phyloP scores from a whole-genome alignment of 805 yeast species.

The Starmera quercuum region DNA sequence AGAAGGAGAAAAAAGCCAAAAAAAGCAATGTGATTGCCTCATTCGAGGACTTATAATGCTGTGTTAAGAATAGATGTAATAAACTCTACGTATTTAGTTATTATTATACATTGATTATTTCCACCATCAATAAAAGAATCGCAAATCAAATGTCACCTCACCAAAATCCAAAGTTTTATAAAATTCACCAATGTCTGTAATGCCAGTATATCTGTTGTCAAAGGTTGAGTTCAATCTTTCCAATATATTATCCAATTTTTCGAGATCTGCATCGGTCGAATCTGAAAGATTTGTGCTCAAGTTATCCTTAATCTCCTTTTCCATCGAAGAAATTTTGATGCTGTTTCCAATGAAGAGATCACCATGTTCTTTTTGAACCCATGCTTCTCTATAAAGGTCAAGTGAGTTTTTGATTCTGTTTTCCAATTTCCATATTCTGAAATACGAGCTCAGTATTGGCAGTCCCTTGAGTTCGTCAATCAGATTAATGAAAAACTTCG shows the following conservation, averaged over 20 bases:
- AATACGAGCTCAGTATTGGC: constrained; percentile 11
- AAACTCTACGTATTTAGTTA: neutral
- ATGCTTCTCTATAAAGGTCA: constrained; percentile 10
- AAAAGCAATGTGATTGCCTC: constrained; percentile 37
- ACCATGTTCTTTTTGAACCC: constrained; percentile 3
- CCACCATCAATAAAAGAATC: constrained; percentile 4
- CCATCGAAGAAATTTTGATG: constrained; percentile 4
- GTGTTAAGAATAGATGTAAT: neutral
- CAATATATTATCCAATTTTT: constrained; percentile 5
- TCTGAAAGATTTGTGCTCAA: constrained; percentile 1
- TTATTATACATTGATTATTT: neutral
- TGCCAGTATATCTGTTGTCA: constrained; percentile 5
- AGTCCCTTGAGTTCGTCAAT: constrained; percentile 13
- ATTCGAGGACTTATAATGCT: constrained; percentile 49
- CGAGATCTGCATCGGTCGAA: constrained; percentile 5
- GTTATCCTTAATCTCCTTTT: constrained; percentile 3
- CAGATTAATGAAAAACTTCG: constrained; percentile 11
- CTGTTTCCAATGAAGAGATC: constrained; percentile 5
- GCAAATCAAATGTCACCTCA: constrained; percentile 10
- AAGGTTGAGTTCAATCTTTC: constrained; percentile 10
- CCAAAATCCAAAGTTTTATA: constrained; percentile 9
- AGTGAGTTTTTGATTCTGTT: constrained; percentile 8
- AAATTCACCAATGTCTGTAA: constrained; percentile 6
- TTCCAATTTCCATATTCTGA: constrained; percentile 10
- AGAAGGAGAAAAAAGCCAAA: constrained; percentile 42